A percentile compares a stretch with the other conserved stretches of the same genome.
These are phyloP conservation scores for Hypoxylon crocopeplum DNA, from an alignment of 495 filamentous ascomycete species.

Conservation along the genomic window DNA sequence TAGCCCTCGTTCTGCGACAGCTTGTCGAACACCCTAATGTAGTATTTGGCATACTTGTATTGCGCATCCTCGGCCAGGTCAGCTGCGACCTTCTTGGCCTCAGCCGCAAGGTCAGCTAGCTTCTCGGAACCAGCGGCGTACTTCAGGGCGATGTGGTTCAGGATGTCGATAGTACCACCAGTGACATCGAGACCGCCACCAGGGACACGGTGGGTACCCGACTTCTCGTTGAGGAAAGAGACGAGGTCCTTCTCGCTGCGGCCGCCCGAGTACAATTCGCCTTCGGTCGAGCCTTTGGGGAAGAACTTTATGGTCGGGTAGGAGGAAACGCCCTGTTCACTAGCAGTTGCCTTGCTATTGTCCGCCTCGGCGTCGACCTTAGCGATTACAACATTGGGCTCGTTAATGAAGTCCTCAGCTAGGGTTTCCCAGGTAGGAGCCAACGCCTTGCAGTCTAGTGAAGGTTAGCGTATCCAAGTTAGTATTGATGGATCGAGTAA, in stretches of 20 bases:
- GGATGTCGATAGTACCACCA: constrained; percentile 79
- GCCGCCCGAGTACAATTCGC: constrained; percentile 75
- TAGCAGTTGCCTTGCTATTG: constrained; percentile 77
- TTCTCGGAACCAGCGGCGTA: constrained; percentile 64
- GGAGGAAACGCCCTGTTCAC: constrained; percentile 77
- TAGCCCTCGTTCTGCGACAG: constrained; percentile 76
- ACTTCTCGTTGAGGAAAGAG: constrained; percentile 84
- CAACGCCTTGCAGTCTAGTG: constrained; percentile 91
- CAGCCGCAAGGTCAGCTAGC: constrained; percentile 64
- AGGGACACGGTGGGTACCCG: constrained; percentile 82
- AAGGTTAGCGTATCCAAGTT: constrained; percentile 36
- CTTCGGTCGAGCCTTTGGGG: constrained; percentile 80
- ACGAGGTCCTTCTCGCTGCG: constrained; percentile 81
- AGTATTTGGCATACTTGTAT: constrained; percentile 88
- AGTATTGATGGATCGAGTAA: background rate
- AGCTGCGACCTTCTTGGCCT: constrained; percentile 73
- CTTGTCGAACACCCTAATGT: constrained; percentile 89
- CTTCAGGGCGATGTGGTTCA: constrained; percentile 77
- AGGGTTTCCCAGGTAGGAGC: constrained; percentile 90
- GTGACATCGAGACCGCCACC: constrained; percentile 81
- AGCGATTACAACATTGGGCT: constrained; percentile 80
- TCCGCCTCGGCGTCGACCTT: constrained; percentile 94
- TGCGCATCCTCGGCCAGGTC: constrained; percentile 65
- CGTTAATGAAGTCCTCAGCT: constrained; percentile 80
- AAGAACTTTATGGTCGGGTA: constrained; percentile 99